Evolutionary conservation across 352 stramenopile genomes (phyloP).

Genomic region (Phytopythium montanum): DNA sequence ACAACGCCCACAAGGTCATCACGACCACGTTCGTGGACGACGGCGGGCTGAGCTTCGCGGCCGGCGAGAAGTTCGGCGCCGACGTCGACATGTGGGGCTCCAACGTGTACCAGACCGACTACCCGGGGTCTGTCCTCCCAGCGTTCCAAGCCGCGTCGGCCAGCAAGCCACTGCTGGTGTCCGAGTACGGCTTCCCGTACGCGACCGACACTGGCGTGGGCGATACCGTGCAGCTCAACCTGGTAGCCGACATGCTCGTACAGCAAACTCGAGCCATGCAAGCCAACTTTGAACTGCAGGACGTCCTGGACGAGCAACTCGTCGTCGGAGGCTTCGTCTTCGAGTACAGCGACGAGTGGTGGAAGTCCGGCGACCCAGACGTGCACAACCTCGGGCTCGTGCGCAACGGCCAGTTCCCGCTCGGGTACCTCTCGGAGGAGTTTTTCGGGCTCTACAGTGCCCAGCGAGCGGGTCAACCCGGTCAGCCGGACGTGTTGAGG

Average conservation of each 20-base stretch:
- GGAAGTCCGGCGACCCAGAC: conserved; percentile 49
- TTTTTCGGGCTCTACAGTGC: conserved; percentile 52
- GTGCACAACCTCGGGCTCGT: conserved; percentile 49
- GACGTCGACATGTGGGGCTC: conserved; percentile 72
- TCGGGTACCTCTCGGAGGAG: conserved; percentile 64
- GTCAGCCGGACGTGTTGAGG: conserved; percentile 30
- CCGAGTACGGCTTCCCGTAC: conserved; percentile 66
- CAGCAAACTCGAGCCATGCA: conserved; percentile 53
- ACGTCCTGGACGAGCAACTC: conserved; percentile 44
- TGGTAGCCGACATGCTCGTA: conserved; percentile 36
- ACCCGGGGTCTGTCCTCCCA: conserved; percentile 47
- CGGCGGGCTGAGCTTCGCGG: conserved; percentile 37
- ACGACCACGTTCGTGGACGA: conserved; percentile 79
- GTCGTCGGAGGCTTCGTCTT: conserved; percentile 69
- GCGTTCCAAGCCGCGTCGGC: conserved; percentile 38
- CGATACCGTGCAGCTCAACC: conserved; percentile 31
- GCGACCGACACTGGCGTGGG: conserved; percentile 40
- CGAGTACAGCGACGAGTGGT: conserved; percentile 79
- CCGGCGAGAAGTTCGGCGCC: conserved; percentile 34
- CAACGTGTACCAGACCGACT: conserved; percentile 72
- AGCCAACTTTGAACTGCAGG: conserved; percentile 43
- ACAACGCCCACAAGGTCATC: conserved; percentile 63
- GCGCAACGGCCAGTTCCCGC: conserved; percentile 45
- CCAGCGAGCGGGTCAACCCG: conserved; percentile 11
- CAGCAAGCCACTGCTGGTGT: conserved; percentile 48